A percentile compares a stretch with the other conserved stretches of the same genome.
Conservation (phyloP, 331 rosid genomes). For the Pyracantha coccinea region DNA sequence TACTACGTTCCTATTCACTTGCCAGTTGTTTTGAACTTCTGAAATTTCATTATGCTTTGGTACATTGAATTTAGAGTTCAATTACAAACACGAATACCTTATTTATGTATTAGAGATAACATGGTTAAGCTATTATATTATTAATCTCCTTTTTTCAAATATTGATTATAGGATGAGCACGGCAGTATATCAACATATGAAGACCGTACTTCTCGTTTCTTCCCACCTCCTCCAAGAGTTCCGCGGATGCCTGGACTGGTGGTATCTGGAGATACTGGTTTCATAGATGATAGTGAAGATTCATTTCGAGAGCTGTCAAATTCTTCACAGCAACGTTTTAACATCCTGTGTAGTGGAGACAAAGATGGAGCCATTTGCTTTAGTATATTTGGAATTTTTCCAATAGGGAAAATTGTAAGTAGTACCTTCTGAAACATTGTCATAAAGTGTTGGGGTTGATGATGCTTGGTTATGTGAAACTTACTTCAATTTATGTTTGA, state of each 20-base stretch:
- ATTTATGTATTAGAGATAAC: too few relatives aligned
- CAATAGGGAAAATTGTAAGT: constrained; percentile 83
- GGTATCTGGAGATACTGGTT: constrained; percentile 83
- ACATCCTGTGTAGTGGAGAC: constrained; percentile 88
- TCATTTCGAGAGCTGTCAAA: constrained; percentile 75
- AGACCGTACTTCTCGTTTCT: constrained; percentile 88
- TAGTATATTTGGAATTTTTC: constrained; percentile 93
- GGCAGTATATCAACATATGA: constrained; percentile 56
- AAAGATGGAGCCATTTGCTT: constrained; percentile 81
- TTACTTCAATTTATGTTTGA: constrained; percentile 1
- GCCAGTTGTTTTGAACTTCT: not conserved
- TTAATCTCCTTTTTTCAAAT: not conserved
- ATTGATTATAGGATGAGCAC: constrained; percentile 49
- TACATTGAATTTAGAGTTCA: constrained; percentile 1
- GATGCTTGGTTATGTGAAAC: not conserved
- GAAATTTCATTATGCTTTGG: not conserved
- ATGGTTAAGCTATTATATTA: too few relatives aligned
- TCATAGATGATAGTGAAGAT: constrained; percentile 81
- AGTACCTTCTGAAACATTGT: constrained; percentile 7
- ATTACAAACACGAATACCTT: not conserved
- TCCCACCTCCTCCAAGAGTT: constrained; percentile 86
- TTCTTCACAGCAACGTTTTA: constrained; percentile 83
- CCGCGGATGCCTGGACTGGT: constrained; percentile 92
- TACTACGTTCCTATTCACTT: not conserved
- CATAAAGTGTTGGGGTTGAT: constrained; percentile 4